Percentiles rank a stretch among this genome's conserved stretches.
These are phyloP conservation scores for Rutstroemia sp. DNA, from an alignment of 2,329 filamentous ascomycete genomes.

Conservation along the genomic window DNA sequence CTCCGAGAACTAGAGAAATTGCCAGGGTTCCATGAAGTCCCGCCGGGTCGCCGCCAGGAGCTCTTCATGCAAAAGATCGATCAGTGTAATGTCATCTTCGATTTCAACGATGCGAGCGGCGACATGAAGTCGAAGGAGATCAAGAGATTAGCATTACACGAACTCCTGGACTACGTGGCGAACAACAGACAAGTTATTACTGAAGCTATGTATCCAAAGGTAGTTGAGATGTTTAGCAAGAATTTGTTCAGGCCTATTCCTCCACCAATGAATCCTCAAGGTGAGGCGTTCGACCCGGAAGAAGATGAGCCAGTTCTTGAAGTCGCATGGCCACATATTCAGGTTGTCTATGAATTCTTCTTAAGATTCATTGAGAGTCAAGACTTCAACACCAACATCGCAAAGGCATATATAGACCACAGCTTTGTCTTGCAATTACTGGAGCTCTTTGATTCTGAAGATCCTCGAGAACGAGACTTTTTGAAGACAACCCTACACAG, in stretches of 20 bases:
- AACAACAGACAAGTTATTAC: conserved; percentile 98
- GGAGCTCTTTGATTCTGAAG: conserved; percentile 98
- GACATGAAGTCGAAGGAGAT: conserved; percentile 99
- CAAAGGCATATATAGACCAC: conserved; percentile 97
- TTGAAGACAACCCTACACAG: conserved; percentile 95
- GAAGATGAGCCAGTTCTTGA: conserved; percentile 97
- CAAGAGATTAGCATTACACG: conserved; percentile 91
- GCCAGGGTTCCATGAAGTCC: conserved; percentile 94
- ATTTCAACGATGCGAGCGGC: conserved; percentile 95
- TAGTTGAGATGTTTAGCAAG: conserved; percentile 99
- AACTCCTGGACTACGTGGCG: conserved; percentile 94
- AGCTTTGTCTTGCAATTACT: conserved; percentile 93
- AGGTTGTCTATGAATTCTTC: conserved; percentile 99
- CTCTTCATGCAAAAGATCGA: conserved; percentile 99
- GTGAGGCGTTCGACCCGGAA: conserved; percentile 96
- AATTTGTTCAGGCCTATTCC: conserved; percentile 96
- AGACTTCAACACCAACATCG: conserved; percentile 99
- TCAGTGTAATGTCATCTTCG: conserved; percentile 99
- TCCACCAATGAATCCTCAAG: conserved; percentile 93
- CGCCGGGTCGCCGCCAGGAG: conserved; percentile 88
- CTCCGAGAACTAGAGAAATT: conserved; percentile 96
- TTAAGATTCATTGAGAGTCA: conserved; percentile 97
- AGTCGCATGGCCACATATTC: conserved; percentile 98
- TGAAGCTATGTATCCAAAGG: conserved; percentile 96
- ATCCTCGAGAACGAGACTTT: conserved; percentile 93